Percentiles rank a stretch among this genome's conserved stretches.
Evolutionary conservation across 306 rosid genomes (phyloP).

Genomic region (Cicer chorassanicum): DNA sequence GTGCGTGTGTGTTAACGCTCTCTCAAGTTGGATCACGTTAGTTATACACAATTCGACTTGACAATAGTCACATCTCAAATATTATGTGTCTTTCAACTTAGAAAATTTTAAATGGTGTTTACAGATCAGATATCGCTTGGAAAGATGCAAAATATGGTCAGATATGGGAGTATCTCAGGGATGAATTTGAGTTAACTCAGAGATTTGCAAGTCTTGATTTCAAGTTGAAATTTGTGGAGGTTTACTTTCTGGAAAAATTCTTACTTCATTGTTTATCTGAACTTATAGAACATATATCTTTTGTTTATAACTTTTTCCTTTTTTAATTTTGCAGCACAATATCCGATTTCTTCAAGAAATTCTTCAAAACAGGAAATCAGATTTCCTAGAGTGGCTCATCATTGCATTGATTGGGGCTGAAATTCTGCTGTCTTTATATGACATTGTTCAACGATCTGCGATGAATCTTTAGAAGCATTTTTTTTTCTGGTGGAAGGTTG

Average conservation of each 20-base stretch:
- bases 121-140: conserved; percentile 98
- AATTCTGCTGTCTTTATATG: conserved; percentile 84
- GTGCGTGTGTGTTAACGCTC: neutral
- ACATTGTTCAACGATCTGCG: conserved; percentile 78
- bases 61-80: neutral
- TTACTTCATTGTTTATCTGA: conserved; percentile 7
- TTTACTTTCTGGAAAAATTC: conserved; percentile 28
- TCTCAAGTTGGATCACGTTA: neutral
- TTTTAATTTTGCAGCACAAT: conserved; percentile 69
- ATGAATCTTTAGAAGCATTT: conserved; percentile 55
- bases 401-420: conserved; percentile 93
- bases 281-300: neutral
- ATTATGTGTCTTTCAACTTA: neutral
- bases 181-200: conserved; percentile 92
- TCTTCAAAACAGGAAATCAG: conserved; percentile 95
- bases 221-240: conserved; percentile 99
- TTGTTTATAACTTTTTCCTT: neutral
- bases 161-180: conserved; percentile 98
- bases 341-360: conserved; percentile 98
- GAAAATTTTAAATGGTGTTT: conserved; percentile 36
- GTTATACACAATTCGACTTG: neutral
- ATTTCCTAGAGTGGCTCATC: conserved; percentile 94
- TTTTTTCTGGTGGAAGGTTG: conserved; percentile 19
- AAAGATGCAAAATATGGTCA: conserved; percentile 99
- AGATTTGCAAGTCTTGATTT: conserved; percentile 96